Evolutionary conservation across 2,329 filamentous ascomycete species (phyloP).

Genomic region (Huntiella moniliformis): DNA sequence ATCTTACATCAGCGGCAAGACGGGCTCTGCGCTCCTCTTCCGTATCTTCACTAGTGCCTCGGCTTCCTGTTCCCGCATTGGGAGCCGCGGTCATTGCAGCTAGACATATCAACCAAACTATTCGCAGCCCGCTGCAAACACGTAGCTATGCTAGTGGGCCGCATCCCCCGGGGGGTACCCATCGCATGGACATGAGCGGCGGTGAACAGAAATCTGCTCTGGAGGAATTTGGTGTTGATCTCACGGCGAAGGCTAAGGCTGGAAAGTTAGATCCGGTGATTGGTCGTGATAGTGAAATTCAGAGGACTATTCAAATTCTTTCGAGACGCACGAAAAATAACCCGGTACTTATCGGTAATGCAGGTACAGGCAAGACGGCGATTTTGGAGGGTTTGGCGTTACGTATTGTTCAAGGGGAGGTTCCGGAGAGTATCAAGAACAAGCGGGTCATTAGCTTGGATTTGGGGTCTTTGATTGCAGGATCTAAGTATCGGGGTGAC

Average conservation of each 20-base stretch:
- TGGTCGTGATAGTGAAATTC: constrained; percentile 77
- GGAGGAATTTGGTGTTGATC: constrained; percentile 78
- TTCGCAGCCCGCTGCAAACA: constrained; percentile 11
- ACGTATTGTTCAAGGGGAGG: constrained; percentile 77
- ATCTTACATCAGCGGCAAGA: constrained; percentile 22
- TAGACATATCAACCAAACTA: constrained; percentile 17
- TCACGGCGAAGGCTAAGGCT: constrained; percentile 66
- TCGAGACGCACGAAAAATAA: constrained; percentile 92
- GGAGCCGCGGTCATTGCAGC: constrained; percentile 17
- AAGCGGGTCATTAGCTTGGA: constrained; percentile 80
- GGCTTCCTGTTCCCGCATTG: constrained; percentile 5
- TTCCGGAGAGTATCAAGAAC: constrained; percentile 89
- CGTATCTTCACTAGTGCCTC: background rate
- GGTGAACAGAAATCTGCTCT: constrained; percentile 66
- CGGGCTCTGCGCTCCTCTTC: constrained; percentile 13
- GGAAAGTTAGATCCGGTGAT: constrained; percentile 95
- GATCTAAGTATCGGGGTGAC: constrained; percentile 86
- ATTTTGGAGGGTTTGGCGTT: constrained; percentile 80
- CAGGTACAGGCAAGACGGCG: constrained; percentile 86
- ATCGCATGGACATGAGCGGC: constrained; percentile 76
- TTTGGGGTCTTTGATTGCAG: constrained; percentile 80
- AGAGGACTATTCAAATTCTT: constrained; percentile 83
- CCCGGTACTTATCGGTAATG: constrained; percentile 78
- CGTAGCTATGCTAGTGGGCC: constrained; percentile 44
- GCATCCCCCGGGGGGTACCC: constrained; percentile 77